Evolutionary conservation across 345 rosid genomes (phyloP), one percentile per base, ranked within the genome.

Genomic region (Brassica nigra): DNA sequence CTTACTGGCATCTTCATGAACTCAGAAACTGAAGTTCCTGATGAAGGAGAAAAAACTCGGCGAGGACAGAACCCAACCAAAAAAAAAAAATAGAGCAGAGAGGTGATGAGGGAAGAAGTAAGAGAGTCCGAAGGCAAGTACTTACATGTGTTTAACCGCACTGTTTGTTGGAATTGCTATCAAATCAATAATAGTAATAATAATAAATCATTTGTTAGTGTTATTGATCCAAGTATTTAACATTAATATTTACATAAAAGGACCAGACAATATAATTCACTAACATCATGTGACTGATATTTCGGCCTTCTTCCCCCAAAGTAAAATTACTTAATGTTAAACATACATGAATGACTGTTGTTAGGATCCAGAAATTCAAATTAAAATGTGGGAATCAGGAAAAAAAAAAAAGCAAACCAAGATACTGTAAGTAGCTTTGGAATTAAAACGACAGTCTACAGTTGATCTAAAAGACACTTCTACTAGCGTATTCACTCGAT

Each of bases 1-100:
- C 99, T 95, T 95, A 95, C 99, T 91, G 92, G 99, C 97, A 92
- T 90, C 97, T 90, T 91, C 97, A 83, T 90, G 85, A 77, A 86
- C 87, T 84, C 83, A 77, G 70, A 78, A 83, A 84, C 85, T 79
- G 1, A 68, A 54, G 73, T 62, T 62, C 75, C 76, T 57, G 68
- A 72, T 66, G 66, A 76, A 71, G 79, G 44, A 78, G 73, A 71
- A 82, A 67, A 69, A 64, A 66, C 80, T 52, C 20, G 18, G 68
- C 9, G 59, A 68, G 12, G 29, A 23, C 74, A 76, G 66, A 57
- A 62, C 20, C 57, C 16, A 44, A 44, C 54, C 62, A 57, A 44
- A 70, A 55, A 28, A 57, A 68, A 9, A 29, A 62, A 66, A 68
- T 73, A 78, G 78, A 82, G 44, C 74, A 84, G 73, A 18, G 70